phyloP scores from a whole-genome alignment of 306 rosid genomes.

The Acacia acuminata region DNA sequence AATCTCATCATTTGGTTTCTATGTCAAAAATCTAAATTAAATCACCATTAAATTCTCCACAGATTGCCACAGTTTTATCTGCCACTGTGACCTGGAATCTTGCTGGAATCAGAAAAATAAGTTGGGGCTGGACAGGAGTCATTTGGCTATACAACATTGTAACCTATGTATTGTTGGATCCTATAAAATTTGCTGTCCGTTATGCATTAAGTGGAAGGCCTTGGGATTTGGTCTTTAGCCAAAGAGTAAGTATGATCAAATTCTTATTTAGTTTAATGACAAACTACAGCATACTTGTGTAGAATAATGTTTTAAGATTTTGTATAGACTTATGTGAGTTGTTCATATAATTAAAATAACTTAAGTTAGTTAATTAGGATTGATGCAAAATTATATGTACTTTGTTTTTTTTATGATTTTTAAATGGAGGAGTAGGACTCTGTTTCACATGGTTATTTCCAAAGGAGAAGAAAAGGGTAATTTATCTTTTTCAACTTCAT shows the following conservation, averaged over 20 bases:
- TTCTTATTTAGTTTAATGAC: background rate
- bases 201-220: slow-evolving; percentile 72
- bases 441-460: background rate
- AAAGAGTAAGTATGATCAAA: slow-evolving; percentile 53
- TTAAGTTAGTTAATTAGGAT: background rate
- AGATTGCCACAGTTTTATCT: slow-evolving; percentile 74
- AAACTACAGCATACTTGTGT: background rate
- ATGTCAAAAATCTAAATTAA: background rate
- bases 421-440: background rate
- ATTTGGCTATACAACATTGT: slow-evolving; percentile 61
- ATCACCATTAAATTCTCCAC: background rate
- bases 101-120: slow-evolving; percentile 55
- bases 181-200: slow-evolving; percentile 69
- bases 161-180: slow-evolving; percentile 65
- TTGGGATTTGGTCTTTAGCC: slow-evolving; percentile 65
- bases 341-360: background rate
- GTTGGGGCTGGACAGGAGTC: slow-evolving; percentile 71
- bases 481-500: background rate
- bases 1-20: too few relatives aligned
- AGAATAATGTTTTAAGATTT: background rate
- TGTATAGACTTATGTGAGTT: background rate
- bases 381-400: background rate
- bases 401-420: background rate
- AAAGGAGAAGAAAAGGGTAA: background rate
- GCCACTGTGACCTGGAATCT: slow-evolving; percentile 44